Percentiles rank a stretch among this genome's conserved stretches.
phyloP scores from a whole-genome alignment of 192 early-diverging fungal genomes.

The Jimgerdemannia lactiflua region DNA sequence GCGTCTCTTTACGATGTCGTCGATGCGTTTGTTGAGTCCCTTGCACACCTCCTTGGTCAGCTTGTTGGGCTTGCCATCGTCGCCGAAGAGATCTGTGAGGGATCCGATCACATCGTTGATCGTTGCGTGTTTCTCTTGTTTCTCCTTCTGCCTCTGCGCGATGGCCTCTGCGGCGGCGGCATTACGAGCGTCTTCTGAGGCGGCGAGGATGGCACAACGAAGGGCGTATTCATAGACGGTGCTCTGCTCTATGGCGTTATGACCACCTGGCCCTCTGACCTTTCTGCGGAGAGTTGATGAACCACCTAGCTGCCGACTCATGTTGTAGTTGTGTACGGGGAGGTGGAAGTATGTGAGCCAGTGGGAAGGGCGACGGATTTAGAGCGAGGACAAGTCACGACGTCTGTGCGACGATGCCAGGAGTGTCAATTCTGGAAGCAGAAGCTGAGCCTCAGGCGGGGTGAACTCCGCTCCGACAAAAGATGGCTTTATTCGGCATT shows the following conservation, averaged over 20 bases:
- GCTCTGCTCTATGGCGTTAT: slow-evolving; percentile 13
- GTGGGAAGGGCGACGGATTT: too few species aligned
- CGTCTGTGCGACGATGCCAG: neutral
- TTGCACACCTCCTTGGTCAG: slow-evolving; percentile 43
- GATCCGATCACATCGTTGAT: slow-evolving; percentile 22
- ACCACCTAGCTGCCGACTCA: slow-evolving; percentile 1
- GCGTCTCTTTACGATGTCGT: slow-evolving; percentile 42
- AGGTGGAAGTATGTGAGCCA: too few species aligned
- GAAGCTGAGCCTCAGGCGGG: too few species aligned
- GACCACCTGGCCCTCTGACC: neutral
- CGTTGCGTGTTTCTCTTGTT: slow-evolving; percentile 7
- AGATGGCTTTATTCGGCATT: too few species aligned
- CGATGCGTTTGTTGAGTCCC: slow-evolving; percentile 33
- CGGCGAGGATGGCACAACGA: slow-evolving; percentile 36
- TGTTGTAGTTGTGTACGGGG: neutral
- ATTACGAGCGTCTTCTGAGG: slow-evolving; percentile 10
- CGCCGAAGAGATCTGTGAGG: slow-evolving; percentile 22
- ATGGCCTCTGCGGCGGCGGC: neutral
- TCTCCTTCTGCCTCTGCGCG: neutral
- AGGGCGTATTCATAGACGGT: slow-evolving; percentile 33
- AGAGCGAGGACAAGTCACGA: neutral
- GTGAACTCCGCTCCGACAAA: too few species aligned
- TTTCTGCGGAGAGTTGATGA: neutral
- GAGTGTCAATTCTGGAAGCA: too few species aligned
- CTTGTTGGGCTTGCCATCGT: slow-evolving; percentile 27